These are phyloP conservation scores for Leccinum subspadiceum DNA, from an alignment of 1,284 basidiomycete genomes.

Conservation along the genomic window DNA sequence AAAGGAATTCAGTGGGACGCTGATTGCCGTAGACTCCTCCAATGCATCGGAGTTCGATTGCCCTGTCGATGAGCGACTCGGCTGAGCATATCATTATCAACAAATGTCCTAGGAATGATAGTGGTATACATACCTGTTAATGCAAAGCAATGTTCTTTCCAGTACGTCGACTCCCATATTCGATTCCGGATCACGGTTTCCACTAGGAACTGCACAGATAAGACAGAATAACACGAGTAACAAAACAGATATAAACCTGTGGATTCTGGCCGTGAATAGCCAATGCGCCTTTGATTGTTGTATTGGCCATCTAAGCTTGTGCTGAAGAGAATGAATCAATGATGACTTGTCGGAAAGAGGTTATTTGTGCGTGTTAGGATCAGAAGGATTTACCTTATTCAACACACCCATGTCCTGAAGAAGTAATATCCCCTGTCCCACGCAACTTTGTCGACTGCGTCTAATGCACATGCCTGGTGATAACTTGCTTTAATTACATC, in stretches of 20 bases:
- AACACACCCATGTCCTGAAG: background rate
- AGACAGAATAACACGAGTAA: conserved; percentile 12
- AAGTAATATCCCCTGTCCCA: background rate
- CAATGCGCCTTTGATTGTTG: conserved; percentile 77
- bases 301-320: conserved; percentile 73
- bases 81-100: conserved; percentile 46
- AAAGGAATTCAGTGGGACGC: conserved; percentile 89
- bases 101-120: background rate
- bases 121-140: conserved; percentile 62
- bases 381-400: conserved; percentile 9
- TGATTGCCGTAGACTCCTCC: conserved; percentile 95
- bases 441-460: too few relatives aligned
- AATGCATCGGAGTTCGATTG: conserved; percentile 78
- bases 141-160: conserved; percentile 97
- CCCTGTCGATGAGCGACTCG: conserved; percentile 90
- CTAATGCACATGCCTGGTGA: too few relatives aligned
- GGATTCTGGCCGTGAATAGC: conserved; percentile 94
- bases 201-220: conserved; percentile 76
- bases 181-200: conserved; percentile 96
- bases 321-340: background rate
- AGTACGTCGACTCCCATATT: conserved; percentile 94
- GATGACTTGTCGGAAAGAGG: background rate
- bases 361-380: conserved; percentile 28
- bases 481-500: too few relatives aligned
- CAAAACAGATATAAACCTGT: conserved; percentile 53